Base-by-base conservation (phyloP, 306 rosid species). In the Oemleria cerasiformis region DNA sequence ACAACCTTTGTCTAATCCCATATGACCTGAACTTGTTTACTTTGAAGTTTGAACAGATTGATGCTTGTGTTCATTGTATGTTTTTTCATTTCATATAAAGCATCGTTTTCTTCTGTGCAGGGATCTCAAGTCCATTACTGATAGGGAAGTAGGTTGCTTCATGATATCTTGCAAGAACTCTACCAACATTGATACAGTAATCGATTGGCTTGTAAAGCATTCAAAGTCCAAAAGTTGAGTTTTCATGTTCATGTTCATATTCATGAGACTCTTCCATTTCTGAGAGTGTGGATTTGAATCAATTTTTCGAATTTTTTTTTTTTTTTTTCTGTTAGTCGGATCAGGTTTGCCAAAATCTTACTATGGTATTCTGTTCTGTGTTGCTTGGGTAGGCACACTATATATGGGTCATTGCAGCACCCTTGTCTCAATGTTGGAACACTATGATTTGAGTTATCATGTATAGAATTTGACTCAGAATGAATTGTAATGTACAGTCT, bases 91-190 rank as follows among this genome's bases (percentile, higher is more conserved):
- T 47, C 2, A n/a, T 40, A 15, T 5, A 23, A 58, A 75, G 4
- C 17, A 47, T 30, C 49, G 9, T 21, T 44, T 68, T 79, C 76
- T 43, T 56, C 23, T 43, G 43, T 82, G 80, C 87, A 85, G 91
- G 84, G 91, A 55, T 34, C 83, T 92, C 21, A 85, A 84, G 82
- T 85, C 87, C 44, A 74, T 92, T 64, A 73, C 70, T 6, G 82
- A 78, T 48, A 79, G 85, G 74, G 90, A 92, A 75, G 88, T 90
- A 71, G 83, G 90, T 72, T 92, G 91, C 84, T 86, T 63, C 84
- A 85, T 90, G 90, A 80, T 86, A 68, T 88, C 97, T 1, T 85
- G 90, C 87, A 84, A 88, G 86, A 90, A 74, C 81, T 85, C 91
- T 54, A n/a, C n/a, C n/a, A n/a, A n/a, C n/a, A n/a, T n/a, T n/a